These are phyloP conservation scores for Citrullus colocynthis DNA, from an alignment of 306 rosid genomes.

Conservation along the genomic window DNA sequence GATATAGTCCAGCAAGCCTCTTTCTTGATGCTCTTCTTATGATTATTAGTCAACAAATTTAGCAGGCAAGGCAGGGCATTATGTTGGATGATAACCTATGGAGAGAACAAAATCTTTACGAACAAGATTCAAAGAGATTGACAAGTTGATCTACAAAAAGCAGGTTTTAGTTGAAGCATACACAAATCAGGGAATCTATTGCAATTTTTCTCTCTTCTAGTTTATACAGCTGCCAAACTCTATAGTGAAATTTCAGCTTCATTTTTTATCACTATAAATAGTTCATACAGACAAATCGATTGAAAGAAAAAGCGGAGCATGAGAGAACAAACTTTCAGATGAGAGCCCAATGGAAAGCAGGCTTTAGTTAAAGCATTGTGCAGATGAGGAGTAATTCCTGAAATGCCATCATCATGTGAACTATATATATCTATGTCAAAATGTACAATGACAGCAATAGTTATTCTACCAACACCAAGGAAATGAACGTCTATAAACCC, in stretches of 20 bases:
- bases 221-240: background rate
- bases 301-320: background rate
- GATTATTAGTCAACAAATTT: slow-evolving; percentile 56
- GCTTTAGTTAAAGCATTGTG: background rate
- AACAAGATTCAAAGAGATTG: slow-evolving; percentile 7
- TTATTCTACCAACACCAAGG: background rate
- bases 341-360: background rate
- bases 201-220: background rate
- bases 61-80: slow-evolving; percentile 72
- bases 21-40: slow-evolving; percentile 91
- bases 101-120: background rate
- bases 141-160: background rate
- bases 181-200: background rate
- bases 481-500: background rate
- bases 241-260: background rate
- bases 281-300: background rate
- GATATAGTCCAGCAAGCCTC: slow-evolving; percentile 98
- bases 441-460: background rate
- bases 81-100: slow-evolving; percentile 65
- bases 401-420: background rate
- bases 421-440: background rate
- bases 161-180: background rate
- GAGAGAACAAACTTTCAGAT: background rate
- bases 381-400: background rate
- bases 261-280: background rate